Evolutionary conservation across 148 eudicot genomes (phyloP), one percentile per base, ranked within the genome.

Genomic region (Chenopodium formosanum): DNA sequence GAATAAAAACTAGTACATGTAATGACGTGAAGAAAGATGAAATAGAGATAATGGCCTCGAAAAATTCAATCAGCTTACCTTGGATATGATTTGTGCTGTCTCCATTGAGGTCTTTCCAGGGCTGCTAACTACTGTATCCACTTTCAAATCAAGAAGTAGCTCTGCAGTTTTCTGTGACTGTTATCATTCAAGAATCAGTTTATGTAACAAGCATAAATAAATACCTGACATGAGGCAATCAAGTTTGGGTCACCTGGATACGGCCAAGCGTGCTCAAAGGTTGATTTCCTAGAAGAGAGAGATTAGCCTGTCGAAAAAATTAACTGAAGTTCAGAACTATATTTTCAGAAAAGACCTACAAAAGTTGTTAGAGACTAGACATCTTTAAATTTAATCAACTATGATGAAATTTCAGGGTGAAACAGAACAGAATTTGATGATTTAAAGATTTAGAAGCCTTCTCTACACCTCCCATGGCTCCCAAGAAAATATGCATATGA

Each of bases 81-180:
- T 86, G 52, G 97, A 88, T 67, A 96, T 94, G 75, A 84, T 58
- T 34, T 89, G 84, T 68, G 95, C 92, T 50, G 97, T 89, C 87
- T 91, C 97, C 67, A 81, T 73, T 14, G 98, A 89, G 69, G 95
- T 95, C 86, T 82, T 79, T 77, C 86, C 84, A 23, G 90, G 83
- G 85, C 98, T 88, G 84, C 92, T 88, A 78, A 94, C 82, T 67
- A 96, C 74, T 48, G 94, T 84, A 80, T 78, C 87, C 79, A 96
- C 87, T 77, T 89, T 94, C 86, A 91, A 86, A 87, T 96, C 99
- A 82, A 96, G 99, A 79, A 96, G 94, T 77, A 96, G 85, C 90
- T 96, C 99, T 22, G 99, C 99, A 53, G 90, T 94, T 89, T 96
- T 96, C 90, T 94, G 99, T 34, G 98, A 91, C 97, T 95, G 91